phyloP scores from a whole-genome alignment of 1,139 yeast species.

The Yamadazyma diddensiae region DNA sequence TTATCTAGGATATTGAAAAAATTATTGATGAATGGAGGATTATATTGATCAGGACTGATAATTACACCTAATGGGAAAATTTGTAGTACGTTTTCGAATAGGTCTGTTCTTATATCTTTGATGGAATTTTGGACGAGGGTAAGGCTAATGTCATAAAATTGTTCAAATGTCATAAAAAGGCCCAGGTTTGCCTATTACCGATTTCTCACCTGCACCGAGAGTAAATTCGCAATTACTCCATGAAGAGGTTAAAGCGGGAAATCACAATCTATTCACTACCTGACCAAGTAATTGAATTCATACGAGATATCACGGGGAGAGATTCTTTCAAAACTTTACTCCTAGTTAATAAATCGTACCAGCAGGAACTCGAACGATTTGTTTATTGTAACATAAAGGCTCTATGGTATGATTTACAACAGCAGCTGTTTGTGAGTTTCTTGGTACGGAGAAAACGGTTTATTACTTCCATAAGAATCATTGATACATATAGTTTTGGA shows the following conservation, averaged over 20 bases:
- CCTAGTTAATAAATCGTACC: conserved; percentile 16
- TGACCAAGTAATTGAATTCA: conserved; percentile 22
- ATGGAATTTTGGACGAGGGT: conserved; percentile 2
- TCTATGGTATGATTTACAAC: conserved; percentile 29
- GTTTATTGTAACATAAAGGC: conserved; percentile 26
- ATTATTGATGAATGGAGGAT: conserved; percentile 26
- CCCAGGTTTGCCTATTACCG: too few relatives aligned
- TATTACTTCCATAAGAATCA: conserved; percentile 24
- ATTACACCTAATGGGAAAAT: conserved; percentile 20
- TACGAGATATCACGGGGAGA: conserved; percentile 18
- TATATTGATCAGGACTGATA: conserved; percentile 24
- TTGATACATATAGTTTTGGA: conserved; percentile 36
- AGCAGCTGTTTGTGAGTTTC: conserved; percentile 12
- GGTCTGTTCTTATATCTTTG: conserved; percentile 12
- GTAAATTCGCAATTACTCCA: too few relatives aligned
- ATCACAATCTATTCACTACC: conserved; percentile 19
- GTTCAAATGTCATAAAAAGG: conserved; percentile 1
- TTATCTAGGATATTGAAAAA: conserved; percentile 5
- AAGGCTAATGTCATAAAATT: conserved; percentile 1
- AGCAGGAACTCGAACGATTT: conserved; percentile 19
- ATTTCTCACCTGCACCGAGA: too few relatives aligned
- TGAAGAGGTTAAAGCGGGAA: conserved; percentile 8
- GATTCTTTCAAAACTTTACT: conserved; percentile 27
- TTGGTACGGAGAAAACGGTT: conserved; percentile 10
- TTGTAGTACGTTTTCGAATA: conserved; percentile 14